Evolutionary conservation across 148 eudicot species (phyloP), one percentile per base, ranked within the genome.

Genomic region (Fallopia convolvulus): DNA sequence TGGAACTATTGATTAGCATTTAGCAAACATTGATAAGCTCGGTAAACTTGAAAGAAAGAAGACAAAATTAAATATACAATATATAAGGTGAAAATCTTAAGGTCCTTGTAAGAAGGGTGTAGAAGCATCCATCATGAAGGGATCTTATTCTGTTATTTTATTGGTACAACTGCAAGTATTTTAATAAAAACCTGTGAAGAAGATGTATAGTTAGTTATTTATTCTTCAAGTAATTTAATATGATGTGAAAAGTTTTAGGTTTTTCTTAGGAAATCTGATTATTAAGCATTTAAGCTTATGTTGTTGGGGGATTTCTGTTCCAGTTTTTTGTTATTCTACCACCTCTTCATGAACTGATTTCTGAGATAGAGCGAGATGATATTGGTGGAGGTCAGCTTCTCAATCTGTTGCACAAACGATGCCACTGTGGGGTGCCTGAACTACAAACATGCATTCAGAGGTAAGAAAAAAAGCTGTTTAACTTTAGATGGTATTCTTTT

Each of bases 401-500:
- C 55, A 89, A 90, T 73, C 87, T 95, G 68, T 82, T 95, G 83
- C 93, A 95, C 75, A 91, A 91, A 71, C 89, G 99, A 83, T 95
- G 94, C 86, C 99, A 92, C 53, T 95, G 99, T 83, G 99, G 99
- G 78, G 97, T 95, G 68, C 99, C 99, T 74, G 99, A 95, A 87
- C 77, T 95, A 78, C 99, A 95, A 82, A 82, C 90, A 53, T 92
- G 99, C 84, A 84, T 95, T 83, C 94, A 92, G 78, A 89, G 99
- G 99, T 91, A 81, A 82, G 82, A 46, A 32, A 60, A 77, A 17
- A 11, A 26, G n/a, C 4, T 26, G 12, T 8, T 30, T 32, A 47
- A 49, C n/a, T 70, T 33, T 17, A 14, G 41, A 33, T 32, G 20
- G 41, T 70, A 8, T 70, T 33, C 44, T 36, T 44, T 17, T 33